Evolutionary conservation across 192 early-diverging fungal genomes (phyloP).

Genomic region (Coemansia sp.): DNA sequence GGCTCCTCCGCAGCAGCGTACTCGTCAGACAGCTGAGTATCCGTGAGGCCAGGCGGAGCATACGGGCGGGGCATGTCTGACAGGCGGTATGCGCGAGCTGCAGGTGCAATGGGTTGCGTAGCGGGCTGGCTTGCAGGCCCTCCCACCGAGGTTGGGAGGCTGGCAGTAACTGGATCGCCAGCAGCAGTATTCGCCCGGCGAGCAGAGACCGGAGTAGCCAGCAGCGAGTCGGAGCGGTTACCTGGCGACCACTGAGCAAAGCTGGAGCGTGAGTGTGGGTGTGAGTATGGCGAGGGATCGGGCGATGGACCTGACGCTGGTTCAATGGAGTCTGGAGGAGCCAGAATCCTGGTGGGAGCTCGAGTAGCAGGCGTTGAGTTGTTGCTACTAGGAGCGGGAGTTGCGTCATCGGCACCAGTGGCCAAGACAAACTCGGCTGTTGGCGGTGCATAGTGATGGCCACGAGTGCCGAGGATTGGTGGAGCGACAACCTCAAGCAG

Average conservation of each 20-base stretch:
- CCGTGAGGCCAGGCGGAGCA: conserved; percentile 46
- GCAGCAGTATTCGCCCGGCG: background rate
- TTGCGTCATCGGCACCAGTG: conserved; percentile 33
- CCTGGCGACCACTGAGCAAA: background rate
- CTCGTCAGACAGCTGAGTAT: conserved; percentile 15
- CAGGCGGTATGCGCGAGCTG: conserved; percentile 26
- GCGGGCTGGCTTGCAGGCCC: background rate
- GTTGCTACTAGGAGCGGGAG: background rate
- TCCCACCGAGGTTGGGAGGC: background rate
- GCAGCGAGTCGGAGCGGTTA: conserved; percentile 17
- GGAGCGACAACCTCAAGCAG: conserved; percentile 29
- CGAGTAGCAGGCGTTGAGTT: background rate
- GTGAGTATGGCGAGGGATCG: background rate
- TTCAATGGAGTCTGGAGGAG: background rate
- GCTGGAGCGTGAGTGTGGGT: background rate
- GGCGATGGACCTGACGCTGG: conserved; percentile 5
- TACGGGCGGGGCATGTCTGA: conserved; percentile 46
- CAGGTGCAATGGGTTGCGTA: background rate
- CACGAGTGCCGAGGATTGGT: background rate
- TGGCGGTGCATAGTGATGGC: background rate
- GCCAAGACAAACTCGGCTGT: conserved; percentile 48
- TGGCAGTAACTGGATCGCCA: background rate
- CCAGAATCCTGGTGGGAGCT: background rate
- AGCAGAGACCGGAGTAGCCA: conserved; percentile 12
- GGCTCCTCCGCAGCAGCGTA: background rate